Conservation (phyloP, 1,139 yeast species). For the Geotrichum klebahnii region DNA sequence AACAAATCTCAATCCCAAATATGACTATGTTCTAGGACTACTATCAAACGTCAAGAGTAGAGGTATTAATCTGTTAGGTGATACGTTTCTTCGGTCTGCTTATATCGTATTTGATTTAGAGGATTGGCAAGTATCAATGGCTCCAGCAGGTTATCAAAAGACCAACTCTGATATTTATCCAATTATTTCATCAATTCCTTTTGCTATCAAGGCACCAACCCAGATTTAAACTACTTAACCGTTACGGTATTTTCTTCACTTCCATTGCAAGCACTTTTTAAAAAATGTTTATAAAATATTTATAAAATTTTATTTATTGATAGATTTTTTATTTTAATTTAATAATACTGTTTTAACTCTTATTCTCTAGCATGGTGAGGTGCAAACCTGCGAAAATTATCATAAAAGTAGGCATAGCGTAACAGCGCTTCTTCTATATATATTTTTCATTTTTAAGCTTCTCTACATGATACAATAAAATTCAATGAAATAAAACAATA, state of each 20-base stretch:
- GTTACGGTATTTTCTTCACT: too few relatives aligned
- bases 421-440: too few relatives aligned
- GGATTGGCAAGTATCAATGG: conserved; percentile 14
- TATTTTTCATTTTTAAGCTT: background rate
- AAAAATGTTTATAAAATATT: too few relatives aligned
- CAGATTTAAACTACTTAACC: background rate
- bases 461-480: background rate
- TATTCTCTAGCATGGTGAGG: too few relatives aligned
- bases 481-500: background rate
- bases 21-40: conserved; percentile 15
- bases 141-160: conserved; percentile 11
- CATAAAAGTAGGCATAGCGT: too few relatives aligned
- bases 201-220: conserved; percentile 7
- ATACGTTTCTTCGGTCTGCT: conserved; percentile 30
- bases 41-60: conserved; percentile 12
- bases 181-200: conserved; percentile 7
- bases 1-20: conserved; percentile 4
- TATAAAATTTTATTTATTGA: background rate
- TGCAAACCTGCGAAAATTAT: background rate
- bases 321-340: too few relatives aligned
- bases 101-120: conserved; percentile 31
- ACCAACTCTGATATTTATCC: conserved; percentile 5
- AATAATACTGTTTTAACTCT: too few relatives aligned
- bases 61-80: conserved; percentile 29
- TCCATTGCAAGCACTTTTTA: too few relatives aligned